A percentile compares a stretch with the other conserved stretches of the same genome.
These are phyloP conservation scores for Pistacia vera DNA, from an alignment of 345 rosid species.

Conservation along the genomic window DNA sequence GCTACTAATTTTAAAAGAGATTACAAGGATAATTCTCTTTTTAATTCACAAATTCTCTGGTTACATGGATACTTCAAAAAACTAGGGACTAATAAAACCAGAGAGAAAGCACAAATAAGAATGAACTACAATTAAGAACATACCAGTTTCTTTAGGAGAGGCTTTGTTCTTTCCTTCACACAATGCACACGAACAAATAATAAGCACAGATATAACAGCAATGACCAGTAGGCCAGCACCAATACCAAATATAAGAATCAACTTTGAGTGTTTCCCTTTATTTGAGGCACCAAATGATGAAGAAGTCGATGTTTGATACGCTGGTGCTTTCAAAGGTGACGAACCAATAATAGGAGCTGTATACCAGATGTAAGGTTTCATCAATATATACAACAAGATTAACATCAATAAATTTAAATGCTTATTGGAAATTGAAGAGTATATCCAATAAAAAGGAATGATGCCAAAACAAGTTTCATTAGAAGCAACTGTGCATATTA, in stretches of 20 bases:
- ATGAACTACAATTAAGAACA: slow-evolving; percentile 31
- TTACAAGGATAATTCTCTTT: background rate
- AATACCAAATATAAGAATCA: slow-evolving; percentile 63
- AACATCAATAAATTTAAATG: background rate
- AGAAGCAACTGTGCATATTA: background rate
- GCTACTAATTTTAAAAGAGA: slow-evolving; percentile 4
- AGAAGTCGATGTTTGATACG: slow-evolving; percentile 49
- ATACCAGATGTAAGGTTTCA: slow-evolving; percentile 26
- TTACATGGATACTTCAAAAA: background rate
- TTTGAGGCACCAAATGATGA: slow-evolving; percentile 41
- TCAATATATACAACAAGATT: slow-evolving; percentile 8
- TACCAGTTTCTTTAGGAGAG: slow-evolving; percentile 59
- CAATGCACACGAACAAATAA: slow-evolving; percentile 62
- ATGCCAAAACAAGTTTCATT: no score
- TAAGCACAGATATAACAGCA: slow-evolving; percentile 56
- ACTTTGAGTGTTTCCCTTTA: slow-evolving; percentile 57
- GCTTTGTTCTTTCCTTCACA: slow-evolving; percentile 55
- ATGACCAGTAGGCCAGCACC: slow-evolving; percentile 63
- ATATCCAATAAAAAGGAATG: no score
- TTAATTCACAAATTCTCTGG: background rate
- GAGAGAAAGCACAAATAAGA: slow-evolving; percentile 3
- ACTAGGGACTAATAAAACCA: background rate
- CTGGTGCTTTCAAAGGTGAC: slow-evolving; percentile 53
- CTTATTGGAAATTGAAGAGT: background rate
- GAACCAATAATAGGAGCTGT: slow-evolving; percentile 73